Evolutionary conservation across 2,329 filamentous ascomycete genomes (phyloP), one percentile per base, ranked within the genome.

Genomic region (Nemania abortiva): DNA sequence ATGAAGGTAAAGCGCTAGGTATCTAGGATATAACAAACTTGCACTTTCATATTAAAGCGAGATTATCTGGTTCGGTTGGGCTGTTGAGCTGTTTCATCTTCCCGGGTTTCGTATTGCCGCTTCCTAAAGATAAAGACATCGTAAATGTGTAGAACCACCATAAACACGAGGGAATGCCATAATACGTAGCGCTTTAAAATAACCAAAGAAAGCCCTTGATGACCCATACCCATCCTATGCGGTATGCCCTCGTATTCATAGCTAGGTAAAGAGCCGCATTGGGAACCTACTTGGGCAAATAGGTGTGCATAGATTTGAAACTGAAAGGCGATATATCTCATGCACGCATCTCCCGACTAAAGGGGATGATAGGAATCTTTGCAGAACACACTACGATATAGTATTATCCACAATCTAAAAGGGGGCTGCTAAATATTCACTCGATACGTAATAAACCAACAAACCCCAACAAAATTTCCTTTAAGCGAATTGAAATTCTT

Each of bases 221-320:
- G 34, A 37, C 7, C 7, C 7, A 37, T 37, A 37, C 34, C 2
- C 34, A 37, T 10, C 34, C 11, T 37, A 37, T 1, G 6, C 11
- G 5, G 31, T 34, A 34, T 34, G 31, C 11, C 15, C 37, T 49
- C 49, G 24, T 59, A 22, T 59, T 59, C 2, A 13, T 20, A 27
- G 42, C 11, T 31, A 13, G 15, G 13, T 13, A 22, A 15, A 20
- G 27, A 47, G n/a, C 42, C 42, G 24, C 42, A 34, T 49, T 49
- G n/a, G 55, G 27, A 60, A 59, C n/a, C 6, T 11, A 31, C 9
- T 29, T 13, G 4, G 34, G 29, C 58, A 62, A 62, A 31, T 47
- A 61, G 15, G 34, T n/a, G 15, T n/a, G 9, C 6, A n/a, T 7
- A 20, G 3, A 59, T 29, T 29, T 18, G 18, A 47, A 2, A 31